Conservation (phyloP, 2,329 filamentous ascomycete species). For the Colletotrichum echinochloae region DNA sequence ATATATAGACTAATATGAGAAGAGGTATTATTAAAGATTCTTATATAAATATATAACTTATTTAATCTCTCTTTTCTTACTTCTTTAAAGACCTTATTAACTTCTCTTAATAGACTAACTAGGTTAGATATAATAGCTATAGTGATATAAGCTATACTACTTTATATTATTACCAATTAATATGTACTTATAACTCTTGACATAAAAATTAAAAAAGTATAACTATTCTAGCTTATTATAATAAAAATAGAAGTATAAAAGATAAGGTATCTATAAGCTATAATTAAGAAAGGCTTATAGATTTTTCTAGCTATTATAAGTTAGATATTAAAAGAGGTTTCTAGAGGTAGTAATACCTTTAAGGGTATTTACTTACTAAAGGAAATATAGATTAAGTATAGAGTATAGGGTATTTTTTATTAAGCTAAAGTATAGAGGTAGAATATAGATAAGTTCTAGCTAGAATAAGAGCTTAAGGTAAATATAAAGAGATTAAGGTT, state of each 20-base stretch:
- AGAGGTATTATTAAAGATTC: conserved; percentile 58
- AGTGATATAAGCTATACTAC: conserved; percentile 63
- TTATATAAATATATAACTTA: conserved; percentile 52
- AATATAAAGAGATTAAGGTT: conserved; percentile 45
- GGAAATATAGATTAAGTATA: conserved; percentile 49
- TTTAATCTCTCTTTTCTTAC: too few relatives aligned
- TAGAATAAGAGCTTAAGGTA: conserved; percentile 41
- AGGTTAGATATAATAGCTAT: conserved; percentile 70
- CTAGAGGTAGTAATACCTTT: conserved; percentile 50
- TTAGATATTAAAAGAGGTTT: conserved; percentile 53
- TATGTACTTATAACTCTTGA: conserved; percentile 59
- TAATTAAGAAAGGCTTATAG: conserved; percentile 62
- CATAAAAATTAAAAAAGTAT: conserved; percentile 53
- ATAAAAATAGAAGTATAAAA: conserved; percentile 50
- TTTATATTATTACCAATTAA: conserved; percentile 64
- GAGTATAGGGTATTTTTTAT: conserved; percentile 51
- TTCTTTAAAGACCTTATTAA: too few relatives aligned
- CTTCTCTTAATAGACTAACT: conserved; percentile 58
- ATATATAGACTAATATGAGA: conserved; percentile 53
- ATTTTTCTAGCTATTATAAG: conserved; percentile 53
- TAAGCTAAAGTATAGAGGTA: conserved; percentile 27
- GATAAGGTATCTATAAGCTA: conserved; percentile 60
- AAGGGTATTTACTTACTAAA: conserved; percentile 49
- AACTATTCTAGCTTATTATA: conserved; percentile 41
- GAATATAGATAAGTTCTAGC: conserved; percentile 28